phyloP scores from a whole-genome alignment of 352 stramenopile species.

The Globisporangium okanoganense region DNA sequence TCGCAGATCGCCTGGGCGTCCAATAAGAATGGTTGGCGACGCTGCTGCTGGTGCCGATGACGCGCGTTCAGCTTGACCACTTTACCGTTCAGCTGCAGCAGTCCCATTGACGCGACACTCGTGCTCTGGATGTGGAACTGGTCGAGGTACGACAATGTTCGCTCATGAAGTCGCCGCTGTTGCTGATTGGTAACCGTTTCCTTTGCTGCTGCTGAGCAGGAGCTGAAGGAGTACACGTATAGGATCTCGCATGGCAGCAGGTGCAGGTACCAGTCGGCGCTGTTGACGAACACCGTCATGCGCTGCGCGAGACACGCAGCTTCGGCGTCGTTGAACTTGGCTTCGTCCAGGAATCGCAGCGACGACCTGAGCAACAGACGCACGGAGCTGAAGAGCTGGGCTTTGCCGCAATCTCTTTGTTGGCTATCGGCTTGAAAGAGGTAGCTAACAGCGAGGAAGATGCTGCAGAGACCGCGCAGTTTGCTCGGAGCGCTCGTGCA shows the following conservation, averaged over 20 bases:
- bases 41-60: background rate
- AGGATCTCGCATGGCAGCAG: slow-evolving; percentile 36
- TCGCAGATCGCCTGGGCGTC: slow-evolving; percentile 21
- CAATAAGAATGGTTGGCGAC: background rate
- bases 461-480: slow-evolving; percentile 33
- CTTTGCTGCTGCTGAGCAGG: background rate
- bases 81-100: slow-evolving; percentile 14
- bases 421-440: slow-evolving; percentile 11
- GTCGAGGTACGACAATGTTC: slow-evolving; percentile 14
- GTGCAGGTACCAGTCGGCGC: slow-evolving; percentile 24
- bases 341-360: slow-evolving; percentile 27
- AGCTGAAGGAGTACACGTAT: slow-evolving; percentile 32
- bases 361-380: slow-evolving; percentile 34
- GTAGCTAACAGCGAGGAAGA: slow-evolving; percentile 35
- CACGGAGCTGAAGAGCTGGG: slow-evolving; percentile 27
- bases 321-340: slow-evolving; percentile 23
- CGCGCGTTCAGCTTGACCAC: slow-evolving; percentile 14
- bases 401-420: slow-evolving; percentile 3
- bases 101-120: slow-evolving; percentile 5
- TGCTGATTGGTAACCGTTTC: background rate
- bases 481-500: slow-evolving; percentile 30
- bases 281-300: slow-evolving; percentile 20
- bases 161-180: background rate
- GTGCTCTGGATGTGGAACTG: slow-evolving; percentile 8
- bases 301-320: slow-evolving; percentile 26